These are phyloP conservation scores for Rauvolfia tetraphylla DNA, from an alignment of 257 asterid genomes.

Conservation along the genomic window DNA sequence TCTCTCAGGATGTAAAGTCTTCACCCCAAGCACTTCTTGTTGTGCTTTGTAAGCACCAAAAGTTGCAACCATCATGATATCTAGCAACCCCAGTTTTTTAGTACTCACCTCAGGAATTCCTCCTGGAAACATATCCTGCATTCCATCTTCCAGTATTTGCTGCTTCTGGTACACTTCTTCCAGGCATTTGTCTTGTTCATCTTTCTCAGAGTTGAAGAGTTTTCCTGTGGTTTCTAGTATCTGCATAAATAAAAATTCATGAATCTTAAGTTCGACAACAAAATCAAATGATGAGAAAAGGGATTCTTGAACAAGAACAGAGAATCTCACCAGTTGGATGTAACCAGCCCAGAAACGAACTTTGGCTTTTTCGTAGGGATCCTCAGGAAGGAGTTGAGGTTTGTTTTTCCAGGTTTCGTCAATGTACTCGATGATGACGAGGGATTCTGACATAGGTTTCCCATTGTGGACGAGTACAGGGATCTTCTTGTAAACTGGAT, in stretches of 20 bases:
- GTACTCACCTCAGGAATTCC: neutral
- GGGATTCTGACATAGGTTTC: conserved; percentile 25
- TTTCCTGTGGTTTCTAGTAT: conserved; percentile 21
- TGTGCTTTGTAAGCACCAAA: conserved; percentile 31
- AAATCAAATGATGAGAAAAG: neutral
- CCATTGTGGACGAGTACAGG: conserved; percentile 26
- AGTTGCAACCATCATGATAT: conserved; percentile 31
- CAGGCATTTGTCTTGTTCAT: conserved; percentile 13
- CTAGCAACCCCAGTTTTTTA: conserved; percentile 31
- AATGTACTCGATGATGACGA: conserved; percentile 21
- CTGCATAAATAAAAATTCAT: conserved; percentile 6
- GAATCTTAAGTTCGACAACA: neutral
- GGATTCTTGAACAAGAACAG: neutral
- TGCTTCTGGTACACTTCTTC: conserved; percentile 25
- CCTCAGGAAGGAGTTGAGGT: conserved; percentile 16
- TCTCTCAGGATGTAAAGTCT: conserved; percentile 31
- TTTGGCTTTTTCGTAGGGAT: conserved; percentile 27
- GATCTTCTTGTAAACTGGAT: conserved; percentile 26
- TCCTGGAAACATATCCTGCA: conserved; percentile 21
- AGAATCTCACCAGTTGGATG: neutral
- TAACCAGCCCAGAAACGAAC: conserved; percentile 30
- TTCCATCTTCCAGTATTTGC: conserved; percentile 32
- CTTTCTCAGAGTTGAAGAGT: conserved; percentile 17
- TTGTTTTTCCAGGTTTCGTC: conserved; percentile 26
- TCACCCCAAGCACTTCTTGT: conserved; percentile 31